Evolutionary conservation across 225 moss, liverwort and hornwort species (phyloP).

Genomic region (Polytrichum commune): DNA sequence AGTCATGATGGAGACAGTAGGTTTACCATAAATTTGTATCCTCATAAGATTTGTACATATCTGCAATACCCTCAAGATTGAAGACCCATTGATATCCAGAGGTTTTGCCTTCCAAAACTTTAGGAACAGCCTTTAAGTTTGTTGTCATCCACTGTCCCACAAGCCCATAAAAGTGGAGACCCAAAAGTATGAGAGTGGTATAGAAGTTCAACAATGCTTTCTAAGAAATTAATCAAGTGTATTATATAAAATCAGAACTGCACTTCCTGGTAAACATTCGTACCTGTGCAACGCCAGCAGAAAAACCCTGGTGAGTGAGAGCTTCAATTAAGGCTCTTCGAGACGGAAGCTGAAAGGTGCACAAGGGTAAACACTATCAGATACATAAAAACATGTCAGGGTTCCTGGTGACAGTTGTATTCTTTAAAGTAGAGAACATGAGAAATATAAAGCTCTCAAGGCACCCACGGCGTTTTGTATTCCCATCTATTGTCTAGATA

Average conservation of each 20-base stretch:
- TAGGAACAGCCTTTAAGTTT: constrained; percentile 52
- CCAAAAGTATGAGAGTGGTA: background rate
- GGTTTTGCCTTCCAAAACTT: constrained; percentile 9
- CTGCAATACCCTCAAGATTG: constrained; percentile 74
- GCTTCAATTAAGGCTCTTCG: constrained; percentile 70
- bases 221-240: too few species aligned
- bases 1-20: background rate
- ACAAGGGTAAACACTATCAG: constrained; percentile 11
- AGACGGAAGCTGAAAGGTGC: constrained; percentile 56
- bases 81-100: constrained; percentile 78
- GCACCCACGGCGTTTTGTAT: too few species aligned
- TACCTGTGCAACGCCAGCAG: constrained; percentile 80
- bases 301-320: constrained; percentile 76
- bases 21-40: constrained; percentile 82
- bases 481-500: too few species aligned
- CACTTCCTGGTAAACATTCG: background rate
- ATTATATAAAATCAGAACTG: background rate
- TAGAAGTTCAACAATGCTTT: too few species aligned
- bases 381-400: background rate
- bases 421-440: too few species aligned
- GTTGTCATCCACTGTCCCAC: constrained; percentile 93
- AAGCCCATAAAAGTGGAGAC: background rate
- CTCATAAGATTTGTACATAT: constrained; percentile 90
- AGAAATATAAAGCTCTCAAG: too few species aligned
- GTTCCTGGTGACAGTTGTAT: too few species aligned